Conservation (phyloP, 2,329 filamentous ascomycete species). For the Pseudonectria foliicola region DNA sequence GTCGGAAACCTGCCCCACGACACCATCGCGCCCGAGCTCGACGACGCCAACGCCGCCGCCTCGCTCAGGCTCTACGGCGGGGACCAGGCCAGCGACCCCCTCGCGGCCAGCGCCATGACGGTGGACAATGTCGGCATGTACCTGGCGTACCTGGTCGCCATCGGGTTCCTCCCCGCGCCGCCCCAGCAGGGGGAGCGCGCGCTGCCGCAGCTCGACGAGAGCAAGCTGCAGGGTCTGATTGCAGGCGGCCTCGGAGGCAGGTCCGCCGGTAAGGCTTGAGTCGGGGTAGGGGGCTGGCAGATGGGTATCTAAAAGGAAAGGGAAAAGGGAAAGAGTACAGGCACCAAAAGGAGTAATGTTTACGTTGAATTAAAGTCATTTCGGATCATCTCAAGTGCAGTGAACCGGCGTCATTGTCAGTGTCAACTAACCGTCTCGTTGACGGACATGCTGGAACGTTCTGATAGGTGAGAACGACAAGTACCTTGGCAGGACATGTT, state of each 20-base stretch:
- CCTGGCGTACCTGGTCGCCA: conserved; percentile 49
- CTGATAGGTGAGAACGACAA: too few species aligned
- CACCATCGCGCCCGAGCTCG: conserved; percentile 60
- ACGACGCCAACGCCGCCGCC: conserved; percentile 49
- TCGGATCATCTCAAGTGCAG: too few species aligned
- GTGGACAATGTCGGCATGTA: conserved; percentile 53
- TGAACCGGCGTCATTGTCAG: too few species aligned
- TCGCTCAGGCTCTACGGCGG: conserved; percentile 46
- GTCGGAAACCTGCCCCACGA: conserved; percentile 59
- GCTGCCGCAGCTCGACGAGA: conserved; percentile 39
- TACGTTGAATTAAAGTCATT: too few species aligned
- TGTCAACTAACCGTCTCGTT: too few species aligned
- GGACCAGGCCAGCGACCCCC: conserved; percentile 27
- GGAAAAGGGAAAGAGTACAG: too few species aligned
- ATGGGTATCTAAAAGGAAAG: too few species aligned
- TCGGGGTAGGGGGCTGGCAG: too few species aligned
- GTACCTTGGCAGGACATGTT: too few species aligned
- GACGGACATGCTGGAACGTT: too few species aligned
- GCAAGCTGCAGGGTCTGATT: neutral
- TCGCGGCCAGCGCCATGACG: conserved; percentile 46
- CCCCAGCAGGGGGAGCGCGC: conserved; percentile 21
- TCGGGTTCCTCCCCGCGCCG: conserved; percentile 50
- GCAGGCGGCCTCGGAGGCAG: neutral
- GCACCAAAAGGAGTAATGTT: too few species aligned
- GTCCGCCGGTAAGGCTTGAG: neutral